Percentiles rank a stretch among this genome's conserved stretches.
These are phyloP conservation scores for Paecilomyces fulvus DNA, from an alignment of 2,329 filamentous ascomycete genomes.

Conservation along the genomic window DNA sequence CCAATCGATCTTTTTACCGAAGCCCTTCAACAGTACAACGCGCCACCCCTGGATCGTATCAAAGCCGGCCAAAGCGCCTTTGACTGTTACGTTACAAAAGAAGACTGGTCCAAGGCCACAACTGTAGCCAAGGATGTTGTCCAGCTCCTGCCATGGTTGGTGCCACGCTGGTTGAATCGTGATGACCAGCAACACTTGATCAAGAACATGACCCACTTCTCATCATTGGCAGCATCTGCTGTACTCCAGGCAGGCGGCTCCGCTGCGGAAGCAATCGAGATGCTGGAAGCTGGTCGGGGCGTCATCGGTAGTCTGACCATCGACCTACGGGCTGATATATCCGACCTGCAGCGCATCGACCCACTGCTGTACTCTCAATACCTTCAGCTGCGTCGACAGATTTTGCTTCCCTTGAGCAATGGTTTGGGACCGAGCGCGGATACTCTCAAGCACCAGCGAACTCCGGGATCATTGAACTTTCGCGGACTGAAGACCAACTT, in stretches of 20 bases:
- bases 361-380: neutral
- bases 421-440: neutral
- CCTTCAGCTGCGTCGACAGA: neutral
- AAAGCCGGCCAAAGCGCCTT: slow-evolving; percentile 1
- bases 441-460: neutral
- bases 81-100: neutral
- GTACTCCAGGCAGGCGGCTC: neutral
- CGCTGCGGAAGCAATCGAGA: neutral
- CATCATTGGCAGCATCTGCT: neutral
- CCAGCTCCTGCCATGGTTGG: neutral
- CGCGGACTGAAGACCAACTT: neutral
- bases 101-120: neutral
- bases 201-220: neutral
- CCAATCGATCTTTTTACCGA: neutral
- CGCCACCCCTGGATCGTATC: neutral
- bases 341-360: neutral
- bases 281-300: neutral
- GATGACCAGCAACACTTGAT: neutral
- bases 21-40: neutral
- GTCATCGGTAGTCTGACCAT: neutral
- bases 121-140: neutral
- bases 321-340: neutral
- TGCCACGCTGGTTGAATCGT: neutral
- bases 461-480: neutral
- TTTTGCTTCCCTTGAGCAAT: neutral